Base-by-base conservation (phyloP, 2,329 filamentous ascomycete species). In the Blumeriella jaapii region DNA sequence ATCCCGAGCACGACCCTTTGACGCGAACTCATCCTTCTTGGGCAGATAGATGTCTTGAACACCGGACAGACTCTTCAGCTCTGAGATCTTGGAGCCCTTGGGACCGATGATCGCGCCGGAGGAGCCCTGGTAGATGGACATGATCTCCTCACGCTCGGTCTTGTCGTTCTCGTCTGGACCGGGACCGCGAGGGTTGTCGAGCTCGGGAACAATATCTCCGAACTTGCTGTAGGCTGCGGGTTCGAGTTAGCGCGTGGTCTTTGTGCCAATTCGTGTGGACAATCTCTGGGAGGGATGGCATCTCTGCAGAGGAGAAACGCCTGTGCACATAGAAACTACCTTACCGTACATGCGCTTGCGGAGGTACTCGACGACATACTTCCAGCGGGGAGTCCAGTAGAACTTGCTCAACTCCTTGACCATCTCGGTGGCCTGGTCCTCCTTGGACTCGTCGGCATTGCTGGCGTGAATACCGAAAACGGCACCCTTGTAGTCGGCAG, bases 371-470 rank as follows among this genome's bases (percentile, higher is more conserved):
- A 39, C 32, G 10, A 42, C 26, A 19, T 36, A 39, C 10, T 36
- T 28, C 40, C 40, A 42, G 12, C 40, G 29, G 9, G 40, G 40
- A 20, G 27, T 15, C 40, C 40, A 42, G 15, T 42, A 42, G 22
- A 34, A 39, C 16, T 29, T 30, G 17, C 10, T 19, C 13, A 38
- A 10, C n/a, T 32, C 27, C 10, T 32, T 29, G 10, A 34, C 20
- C 12, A 25, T 33, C 9, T 28, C 15, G n/a, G 29, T 36, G 11
- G 29, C 29, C 9, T 31, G 32, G 19, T 42, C 40, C 7, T 30
- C 28, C 26, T 34, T 36, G 2, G 33, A 36, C 20, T 42, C 40
- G 7, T n/a, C 11, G 11, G 18, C 29, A 26, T 26, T 32, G 7
- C 19, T 22, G 14, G 23, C 36, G 22, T 36, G 26, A 18, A 22